These are phyloP conservation scores for Trichomonas tenax DNA, from an alignment of 208 protist genomes.

Conservation along the genomic window DNA sequence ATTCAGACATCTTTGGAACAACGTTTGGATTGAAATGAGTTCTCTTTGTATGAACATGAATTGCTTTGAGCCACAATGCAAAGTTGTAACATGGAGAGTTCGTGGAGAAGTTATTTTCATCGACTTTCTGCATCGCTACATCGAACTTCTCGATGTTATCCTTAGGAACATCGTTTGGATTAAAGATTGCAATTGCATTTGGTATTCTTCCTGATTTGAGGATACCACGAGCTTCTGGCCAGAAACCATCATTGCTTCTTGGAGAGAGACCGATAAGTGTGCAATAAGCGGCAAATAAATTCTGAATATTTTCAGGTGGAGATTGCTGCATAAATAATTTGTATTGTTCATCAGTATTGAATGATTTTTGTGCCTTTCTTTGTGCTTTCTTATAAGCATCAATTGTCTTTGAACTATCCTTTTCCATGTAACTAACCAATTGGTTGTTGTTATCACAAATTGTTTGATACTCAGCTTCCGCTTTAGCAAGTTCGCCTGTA, in stretches of 20 bases:
- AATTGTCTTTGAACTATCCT: neutral
- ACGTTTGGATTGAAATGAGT: neutral
- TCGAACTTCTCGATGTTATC: neutral
- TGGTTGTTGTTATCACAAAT: neutral
- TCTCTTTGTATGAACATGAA: neutral
- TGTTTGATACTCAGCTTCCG: neutral
- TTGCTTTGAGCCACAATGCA: neutral
- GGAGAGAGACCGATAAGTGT: neutral
- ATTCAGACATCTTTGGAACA: neutral
- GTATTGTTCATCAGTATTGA: neutral
- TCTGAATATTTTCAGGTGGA: neutral
- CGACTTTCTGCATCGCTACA: neutral
- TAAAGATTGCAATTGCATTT: neutral
- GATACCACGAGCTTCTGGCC: neutral
- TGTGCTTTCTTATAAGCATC: neutral
- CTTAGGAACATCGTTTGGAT: neutral
- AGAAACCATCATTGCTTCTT: neutral
- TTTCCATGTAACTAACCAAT: neutral
- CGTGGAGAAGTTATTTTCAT: neutral
- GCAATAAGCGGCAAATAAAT: neutral
- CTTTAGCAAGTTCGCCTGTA: neutral
- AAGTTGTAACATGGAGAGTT: neutral
- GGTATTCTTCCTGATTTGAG: neutral
- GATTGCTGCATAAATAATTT: neutral
- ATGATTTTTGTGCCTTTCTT: neutral